Conservation (phyloP, 1,284 basidiomycete species). For the Singerocomus inundabilis region DNA sequence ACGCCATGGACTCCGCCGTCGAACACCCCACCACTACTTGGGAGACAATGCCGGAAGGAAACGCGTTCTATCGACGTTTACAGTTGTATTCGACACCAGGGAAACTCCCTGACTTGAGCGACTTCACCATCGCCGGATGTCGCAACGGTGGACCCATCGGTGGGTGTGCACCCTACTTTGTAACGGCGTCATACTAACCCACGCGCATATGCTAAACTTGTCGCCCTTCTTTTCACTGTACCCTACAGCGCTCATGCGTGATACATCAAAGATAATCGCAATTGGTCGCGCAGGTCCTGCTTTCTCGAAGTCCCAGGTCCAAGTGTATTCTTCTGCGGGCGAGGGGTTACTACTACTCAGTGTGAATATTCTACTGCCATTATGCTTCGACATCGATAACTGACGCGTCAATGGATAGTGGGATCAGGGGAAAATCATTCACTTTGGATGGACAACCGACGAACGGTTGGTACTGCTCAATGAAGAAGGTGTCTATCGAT, state of each 20-base stretch:
- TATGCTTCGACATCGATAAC: neutral
- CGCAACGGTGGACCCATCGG: conserved; percentile 88
- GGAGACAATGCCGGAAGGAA: conserved; percentile 79
- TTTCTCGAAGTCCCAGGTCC: conserved; percentile 74
- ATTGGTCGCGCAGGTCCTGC: conserved; percentile 61
- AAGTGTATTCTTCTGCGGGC: conserved; percentile 73
- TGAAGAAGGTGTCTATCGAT: conserved; percentile 88
- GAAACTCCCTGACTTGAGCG: conserved; percentile 75
- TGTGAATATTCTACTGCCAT: conserved; percentile 51
- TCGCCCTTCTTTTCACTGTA: neutral
- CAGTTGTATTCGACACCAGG: conserved; percentile 85
- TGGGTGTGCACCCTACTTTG: conserved; percentile 33
- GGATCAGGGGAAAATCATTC: conserved; percentile 79
- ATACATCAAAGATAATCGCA: conserved; percentile 78
- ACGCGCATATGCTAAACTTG: neutral
- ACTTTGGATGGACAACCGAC: conserved; percentile 80
- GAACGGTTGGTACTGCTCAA: conserved; percentile 85
- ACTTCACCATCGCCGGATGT: conserved; percentile 82
- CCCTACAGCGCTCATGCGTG: conserved; percentile 78
- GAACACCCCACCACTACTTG: conserved; percentile 76
- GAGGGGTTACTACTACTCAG: conserved; percentile 64
- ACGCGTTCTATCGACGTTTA: conserved; percentile 75
- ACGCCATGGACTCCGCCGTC: conserved; percentile 38
- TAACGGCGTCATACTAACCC: neutral
- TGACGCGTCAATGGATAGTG: conserved; percentile 51